Percentiles rank a stretch among this genome's conserved stretches.
Evolutionary conservation across 2,329 filamentous ascomycete genomes (phyloP).

Genomic region (Aspergillus tanneri): DNA sequence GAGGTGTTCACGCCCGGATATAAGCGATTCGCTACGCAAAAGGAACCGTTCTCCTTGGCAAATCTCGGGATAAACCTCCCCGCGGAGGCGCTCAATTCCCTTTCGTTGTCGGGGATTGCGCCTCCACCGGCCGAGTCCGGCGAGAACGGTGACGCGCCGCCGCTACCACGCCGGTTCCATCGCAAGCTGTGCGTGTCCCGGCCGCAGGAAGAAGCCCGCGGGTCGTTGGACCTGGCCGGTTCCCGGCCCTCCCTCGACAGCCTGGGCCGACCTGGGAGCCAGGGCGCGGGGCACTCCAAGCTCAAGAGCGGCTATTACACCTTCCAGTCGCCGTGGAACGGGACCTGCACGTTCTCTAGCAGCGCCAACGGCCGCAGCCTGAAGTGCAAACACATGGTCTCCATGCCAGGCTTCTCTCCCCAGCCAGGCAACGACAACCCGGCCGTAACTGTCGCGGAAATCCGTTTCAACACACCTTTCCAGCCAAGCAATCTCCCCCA

Average conservation of each 20-base stretch:
- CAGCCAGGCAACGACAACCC: constrained; percentile 25
- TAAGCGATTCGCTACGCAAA: constrained; percentile 52
- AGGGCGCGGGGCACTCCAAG: constrained; percentile 23
- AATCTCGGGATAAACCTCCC: constrained; percentile 29
- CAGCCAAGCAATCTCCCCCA: constrained; percentile 38
- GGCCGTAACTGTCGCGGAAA: constrained; percentile 67
- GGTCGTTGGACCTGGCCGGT: constrained; percentile 19
- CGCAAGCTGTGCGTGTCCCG: constrained; percentile 36
- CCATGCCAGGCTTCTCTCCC: constrained; percentile 30
- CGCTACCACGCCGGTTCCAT: constrained; percentile 31
- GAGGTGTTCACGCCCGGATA: constrained; percentile 62
- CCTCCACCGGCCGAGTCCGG: constrained; percentile 1
- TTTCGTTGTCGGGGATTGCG: too few species aligned
- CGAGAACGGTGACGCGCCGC: constrained; percentile 13
- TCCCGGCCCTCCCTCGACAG: constrained; percentile 21
- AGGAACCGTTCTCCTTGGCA: constrained; percentile 37
- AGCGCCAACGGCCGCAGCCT: constrained; percentile 72
- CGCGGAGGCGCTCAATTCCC: constrained; percentile 10
- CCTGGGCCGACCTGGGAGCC: constrained; percentile 10
- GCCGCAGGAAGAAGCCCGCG: constrained; percentile 24
- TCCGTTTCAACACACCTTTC: constrained; percentile 83
- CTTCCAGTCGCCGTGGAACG: constrained; percentile 84
- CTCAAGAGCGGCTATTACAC: constrained; percentile 58
- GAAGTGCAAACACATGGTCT: constrained; percentile 70
- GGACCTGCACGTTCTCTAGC: constrained; percentile 80